These are phyloP conservation scores for Pichia pseudocactophila DNA, from an alignment of 805 yeast genomes.

Conservation along the genomic window DNA sequence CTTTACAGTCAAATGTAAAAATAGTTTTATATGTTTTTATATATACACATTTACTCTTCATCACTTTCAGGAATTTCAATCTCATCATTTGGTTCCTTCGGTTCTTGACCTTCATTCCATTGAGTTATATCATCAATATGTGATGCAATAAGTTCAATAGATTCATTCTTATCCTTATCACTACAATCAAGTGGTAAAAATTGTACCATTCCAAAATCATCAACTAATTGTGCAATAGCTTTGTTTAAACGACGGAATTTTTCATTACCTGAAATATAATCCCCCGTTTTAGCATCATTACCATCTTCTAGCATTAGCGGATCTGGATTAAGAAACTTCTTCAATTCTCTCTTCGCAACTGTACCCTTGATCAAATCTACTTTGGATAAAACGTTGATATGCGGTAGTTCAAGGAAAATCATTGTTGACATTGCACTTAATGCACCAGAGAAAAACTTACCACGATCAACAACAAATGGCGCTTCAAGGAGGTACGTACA, in stretches of 20 bases:
- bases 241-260: constrained; percentile 65
- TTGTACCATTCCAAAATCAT: constrained; percentile 98
- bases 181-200: constrained; percentile 77
- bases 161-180: constrained; percentile 51
- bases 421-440: constrained; percentile 96
- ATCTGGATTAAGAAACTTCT: constrained; percentile 85
- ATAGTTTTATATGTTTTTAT: not conserved
- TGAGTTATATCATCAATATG: constrained; percentile 96
- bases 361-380: constrained; percentile 79
- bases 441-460: constrained; percentile 93
- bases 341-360: constrained; percentile 64
- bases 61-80: constrained; percentile 52
- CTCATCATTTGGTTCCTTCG: constrained; percentile 87
- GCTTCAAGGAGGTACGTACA: constrained; percentile 91
- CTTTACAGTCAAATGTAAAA: constrained; percentile 8
- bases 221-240: constrained; percentile 82
- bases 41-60: constrained; percentile 9
- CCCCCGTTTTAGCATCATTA: constrained; percentile 19
- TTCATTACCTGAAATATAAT: constrained; percentile 32
- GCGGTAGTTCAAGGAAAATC: constrained; percentile 93
- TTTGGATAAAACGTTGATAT: constrained; percentile 81
- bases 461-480: constrained; percentile 81
- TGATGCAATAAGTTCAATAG: constrained; percentile 74
- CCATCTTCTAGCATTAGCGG: constrained; percentile 60
- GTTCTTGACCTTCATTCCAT: constrained; percentile 95